Percentiles rank a stretch among this genome's conserved stretches.
Evolutionary conservation across 352 stramenopile species (phyloP).

Genomic region (Phytophthora vignae): DNA sequence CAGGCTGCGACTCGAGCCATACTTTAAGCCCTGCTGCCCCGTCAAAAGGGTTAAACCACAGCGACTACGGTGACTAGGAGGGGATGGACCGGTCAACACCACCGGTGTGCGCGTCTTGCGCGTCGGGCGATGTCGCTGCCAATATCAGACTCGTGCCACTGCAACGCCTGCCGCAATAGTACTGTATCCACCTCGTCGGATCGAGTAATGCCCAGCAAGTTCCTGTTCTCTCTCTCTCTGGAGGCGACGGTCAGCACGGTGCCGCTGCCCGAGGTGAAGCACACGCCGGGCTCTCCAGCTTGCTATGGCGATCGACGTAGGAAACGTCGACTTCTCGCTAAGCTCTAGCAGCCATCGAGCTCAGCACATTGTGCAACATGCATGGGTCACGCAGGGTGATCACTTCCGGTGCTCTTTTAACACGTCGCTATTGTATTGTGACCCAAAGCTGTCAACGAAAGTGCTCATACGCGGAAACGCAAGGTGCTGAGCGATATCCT

Average conservation of each 20-base stretch:
- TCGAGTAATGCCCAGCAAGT: not conserved
- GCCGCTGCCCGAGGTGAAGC: not conserved
- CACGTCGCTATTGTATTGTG: not conserved
- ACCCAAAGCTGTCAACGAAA: slow-evolving; percentile 26
- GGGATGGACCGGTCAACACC: slow-evolving; percentile 24
- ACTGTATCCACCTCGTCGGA: not conserved
- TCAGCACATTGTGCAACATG: not conserved
- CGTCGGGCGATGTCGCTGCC: slow-evolving; percentile 16
- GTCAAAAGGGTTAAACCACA: not conserved
- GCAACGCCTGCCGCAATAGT: not conserved
- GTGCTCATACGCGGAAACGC: slow-evolving; percentile 25
- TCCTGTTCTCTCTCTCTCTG: not conserved
- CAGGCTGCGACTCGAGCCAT: not conserved
- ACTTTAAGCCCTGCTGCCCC: not conserved
- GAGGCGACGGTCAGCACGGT: not conserved
- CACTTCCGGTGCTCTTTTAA: not conserved
- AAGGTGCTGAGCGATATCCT: slow-evolving; percentile 20
- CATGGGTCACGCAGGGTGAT: not conserved
- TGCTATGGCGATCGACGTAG: not conserved
- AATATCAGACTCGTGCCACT: slow-evolving; percentile 16
- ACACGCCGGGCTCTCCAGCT: not conserved
- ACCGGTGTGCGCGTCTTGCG: slow-evolving; percentile 10
- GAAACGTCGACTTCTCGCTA: not conserved
- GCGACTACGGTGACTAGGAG: not conserved
- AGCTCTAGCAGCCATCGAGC: not conserved